Conservation (phyloP, 192 early-diverging fungal species). For the Gigaspora rosea region DNA sequence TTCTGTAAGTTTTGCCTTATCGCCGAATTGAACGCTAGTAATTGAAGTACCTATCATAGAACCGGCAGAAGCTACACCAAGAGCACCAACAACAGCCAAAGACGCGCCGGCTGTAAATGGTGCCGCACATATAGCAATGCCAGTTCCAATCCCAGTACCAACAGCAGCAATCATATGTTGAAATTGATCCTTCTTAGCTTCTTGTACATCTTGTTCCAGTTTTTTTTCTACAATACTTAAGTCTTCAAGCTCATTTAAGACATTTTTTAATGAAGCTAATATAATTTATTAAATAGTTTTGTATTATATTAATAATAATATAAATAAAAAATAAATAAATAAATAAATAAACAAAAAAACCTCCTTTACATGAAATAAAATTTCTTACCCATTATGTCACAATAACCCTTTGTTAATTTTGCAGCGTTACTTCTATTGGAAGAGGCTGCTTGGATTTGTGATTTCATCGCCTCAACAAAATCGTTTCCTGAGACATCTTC, state of each 20-base stretch:
- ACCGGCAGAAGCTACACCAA: background rate
- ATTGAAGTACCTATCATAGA: slow-evolving; percentile 21
- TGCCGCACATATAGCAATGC: slow-evolving; percentile 13
- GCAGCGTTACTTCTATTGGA: background rate
- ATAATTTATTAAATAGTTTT: too few relatives aligned
- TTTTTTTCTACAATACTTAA: background rate
- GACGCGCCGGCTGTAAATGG: slow-evolving; percentile 21
- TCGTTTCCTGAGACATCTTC: background rate
- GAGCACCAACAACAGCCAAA: slow-evolving; percentile 5
- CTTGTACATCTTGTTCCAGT: background rate
- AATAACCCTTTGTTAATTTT: background rate
- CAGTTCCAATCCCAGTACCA: slow-evolving; percentile 16
- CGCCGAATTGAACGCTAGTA: background rate
- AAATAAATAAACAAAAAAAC: too few relatives aligned
- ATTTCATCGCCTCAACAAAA: slow-evolving; percentile 16
- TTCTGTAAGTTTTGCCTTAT: background rate
- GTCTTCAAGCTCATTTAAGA: background rate
- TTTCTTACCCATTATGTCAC: background rate
- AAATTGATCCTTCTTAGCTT: background rate
- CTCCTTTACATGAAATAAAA: background rate
- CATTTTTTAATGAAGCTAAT: too few relatives aligned
- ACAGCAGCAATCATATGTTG: background rate
- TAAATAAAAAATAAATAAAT: too few relatives aligned
- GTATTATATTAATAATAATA: too few relatives aligned
- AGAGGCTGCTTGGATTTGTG: background rate